These are phyloP conservation scores for Penicillium paradoxum DNA, from an alignment of 495 filamentous ascomycete species.

Conservation along the genomic window DNA sequence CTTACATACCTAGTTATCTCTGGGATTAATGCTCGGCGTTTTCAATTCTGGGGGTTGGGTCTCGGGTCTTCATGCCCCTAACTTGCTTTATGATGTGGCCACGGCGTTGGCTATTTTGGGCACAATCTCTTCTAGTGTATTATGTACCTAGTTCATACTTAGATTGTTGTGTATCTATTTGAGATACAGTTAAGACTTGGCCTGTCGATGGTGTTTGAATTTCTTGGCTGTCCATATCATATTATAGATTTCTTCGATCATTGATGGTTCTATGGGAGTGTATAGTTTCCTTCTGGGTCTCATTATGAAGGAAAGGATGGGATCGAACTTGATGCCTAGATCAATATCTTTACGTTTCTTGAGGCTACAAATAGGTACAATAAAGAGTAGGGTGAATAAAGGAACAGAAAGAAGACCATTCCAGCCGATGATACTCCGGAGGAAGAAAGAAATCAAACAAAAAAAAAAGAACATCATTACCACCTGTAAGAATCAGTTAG, in stretches of 20 bases:
- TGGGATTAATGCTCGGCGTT: not conserved
- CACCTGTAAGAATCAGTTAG: constrained; percentile 3
- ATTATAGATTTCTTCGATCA: too few relatives aligned
- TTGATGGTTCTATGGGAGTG: too few relatives aligned
- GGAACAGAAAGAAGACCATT: not conserved
- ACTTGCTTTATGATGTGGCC: not conserved
- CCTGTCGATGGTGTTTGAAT: too few relatives aligned
- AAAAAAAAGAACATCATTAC: not conserved
- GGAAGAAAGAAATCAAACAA: too few relatives aligned
- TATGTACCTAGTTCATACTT: not conserved
- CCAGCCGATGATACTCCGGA: not conserved
- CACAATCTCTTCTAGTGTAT: not conserved
- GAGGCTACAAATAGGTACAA: not conserved
- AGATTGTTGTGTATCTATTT: not conserved
- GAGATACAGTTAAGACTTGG: not conserved
- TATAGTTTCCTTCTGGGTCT: too few relatives aligned
- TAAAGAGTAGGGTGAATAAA: not conserved
- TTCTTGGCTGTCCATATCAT: too few relatives aligned
- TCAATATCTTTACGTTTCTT: not conserved
- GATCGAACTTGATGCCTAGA: too few relatives aligned
- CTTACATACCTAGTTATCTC: not conserved
- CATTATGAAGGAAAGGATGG: not conserved
- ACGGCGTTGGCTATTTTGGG: not conserved
- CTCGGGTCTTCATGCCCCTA: not conserved
- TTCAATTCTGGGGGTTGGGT: not conserved